phyloP scores from a whole-genome alignment of 2,329 filamentous ascomycete genomes.

The Xylaria sp. region DNA sequence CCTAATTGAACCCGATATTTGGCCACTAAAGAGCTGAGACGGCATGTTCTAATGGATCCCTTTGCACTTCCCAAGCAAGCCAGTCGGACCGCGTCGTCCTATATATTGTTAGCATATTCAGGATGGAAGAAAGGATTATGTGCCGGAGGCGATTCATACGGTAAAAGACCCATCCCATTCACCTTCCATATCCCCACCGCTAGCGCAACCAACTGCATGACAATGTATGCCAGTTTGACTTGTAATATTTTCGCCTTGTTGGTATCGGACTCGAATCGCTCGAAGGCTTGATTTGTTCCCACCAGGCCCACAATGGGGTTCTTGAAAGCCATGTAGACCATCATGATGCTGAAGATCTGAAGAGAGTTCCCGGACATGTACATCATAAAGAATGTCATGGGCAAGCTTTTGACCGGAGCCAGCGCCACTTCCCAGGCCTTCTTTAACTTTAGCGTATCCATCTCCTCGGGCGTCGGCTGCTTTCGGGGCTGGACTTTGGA shows the following conservation, averaged over 20 bases:
- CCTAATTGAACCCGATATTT: not conserved
- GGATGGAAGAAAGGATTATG: not conserved
- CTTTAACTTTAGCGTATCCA: slow-evolving; percentile 95
- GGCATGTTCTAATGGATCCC: slow-evolving; percentile 73
- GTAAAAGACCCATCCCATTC: slow-evolving; percentile 93
- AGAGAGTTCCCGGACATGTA: slow-evolving; percentile 99
- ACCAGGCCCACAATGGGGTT: slow-evolving; percentile 88
- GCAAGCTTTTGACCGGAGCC: slow-evolving; percentile 89
- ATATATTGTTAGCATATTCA: slow-evolving; percentile 44
- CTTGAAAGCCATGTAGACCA: slow-evolving; percentile 99
- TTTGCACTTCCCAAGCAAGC: slow-evolving; percentile 91
- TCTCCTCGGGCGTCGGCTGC: slow-evolving; percentile 81
- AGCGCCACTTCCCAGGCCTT: slow-evolving; percentile 98
- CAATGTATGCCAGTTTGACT: slow-evolving; percentile 88
- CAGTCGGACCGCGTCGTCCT: slow-evolving; percentile 97
- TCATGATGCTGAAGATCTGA: slow-evolving; percentile 99
- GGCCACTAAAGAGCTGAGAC: slow-evolving; percentile 66
- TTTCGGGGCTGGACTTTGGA: slow-evolving; percentile 65
- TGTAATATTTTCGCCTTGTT: slow-evolving; percentile 78
- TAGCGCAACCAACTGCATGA: slow-evolving; percentile 85
- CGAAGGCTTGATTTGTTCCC: slow-evolving; percentile 86
- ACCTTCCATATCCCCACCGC: slow-evolving; percentile 95
- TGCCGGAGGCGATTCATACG: slow-evolving; percentile 65
- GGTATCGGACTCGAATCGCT: slow-evolving; percentile 85
- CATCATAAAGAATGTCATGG: slow-evolving; percentile 99